These are phyloP conservation scores for Skeletonema costatum DNA, from an alignment of 108 stramenopile genomes.

Conservation along the genomic window DNA sequence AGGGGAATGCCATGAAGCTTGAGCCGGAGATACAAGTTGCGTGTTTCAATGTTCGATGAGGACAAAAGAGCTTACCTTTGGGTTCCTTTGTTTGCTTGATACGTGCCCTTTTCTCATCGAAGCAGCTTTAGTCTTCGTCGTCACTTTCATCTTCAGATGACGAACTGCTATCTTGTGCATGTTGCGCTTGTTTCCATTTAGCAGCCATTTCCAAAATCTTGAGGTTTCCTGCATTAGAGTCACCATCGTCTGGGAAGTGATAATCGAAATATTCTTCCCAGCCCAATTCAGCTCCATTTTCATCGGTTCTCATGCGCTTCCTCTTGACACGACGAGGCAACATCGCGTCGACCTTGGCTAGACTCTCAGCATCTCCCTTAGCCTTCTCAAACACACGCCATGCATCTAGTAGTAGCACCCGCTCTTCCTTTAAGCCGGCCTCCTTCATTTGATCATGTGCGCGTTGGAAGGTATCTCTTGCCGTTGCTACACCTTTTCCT, in stretches of 20 bases:
- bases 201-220: slow-evolving; percentile 97
- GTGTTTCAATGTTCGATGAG: not conserved
- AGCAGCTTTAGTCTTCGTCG: slow-evolving; percentile 21
- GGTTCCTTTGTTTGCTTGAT: not conserved
- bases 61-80: slow-evolving; percentile 7
- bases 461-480: slow-evolving; percentile 80
- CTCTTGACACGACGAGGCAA: slow-evolving; percentile 94
- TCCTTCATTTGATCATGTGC: slow-evolving; percentile 89
- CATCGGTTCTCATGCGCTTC: slow-evolving; percentile 90
- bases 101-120: not conserved
- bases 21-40: slow-evolving; percentile 55
- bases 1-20: slow-evolving; percentile 36
- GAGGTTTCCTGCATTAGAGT: slow-evolving; percentile 76
- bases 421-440: slow-evolving; percentile 88
- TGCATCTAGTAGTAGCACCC: slow-evolving; percentile 93
- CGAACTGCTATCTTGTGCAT: slow-evolving; percentile 40
- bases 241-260: slow-evolving; percentile 96
- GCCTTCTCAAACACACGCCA: slow-evolving; percentile 94
- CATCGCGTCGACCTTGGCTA: slow-evolving; percentile 80
- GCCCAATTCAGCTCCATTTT: slow-evolving; percentile 81
- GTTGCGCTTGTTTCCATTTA: slow-evolving; percentile 91
- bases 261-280: slow-evolving; percentile 99
- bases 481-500: slow-evolving; percentile 67
- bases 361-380: slow-evolving; percentile 63
- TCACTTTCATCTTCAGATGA: slow-evolving; percentile 52